A percentile compares a stretch with the other conserved stretches of the same genome.
These are phyloP conservation scores for Paragyromitra xinjiangensis DNA, from an alignment of 495 filamentous ascomycete species.

Conservation along the genomic window DNA sequence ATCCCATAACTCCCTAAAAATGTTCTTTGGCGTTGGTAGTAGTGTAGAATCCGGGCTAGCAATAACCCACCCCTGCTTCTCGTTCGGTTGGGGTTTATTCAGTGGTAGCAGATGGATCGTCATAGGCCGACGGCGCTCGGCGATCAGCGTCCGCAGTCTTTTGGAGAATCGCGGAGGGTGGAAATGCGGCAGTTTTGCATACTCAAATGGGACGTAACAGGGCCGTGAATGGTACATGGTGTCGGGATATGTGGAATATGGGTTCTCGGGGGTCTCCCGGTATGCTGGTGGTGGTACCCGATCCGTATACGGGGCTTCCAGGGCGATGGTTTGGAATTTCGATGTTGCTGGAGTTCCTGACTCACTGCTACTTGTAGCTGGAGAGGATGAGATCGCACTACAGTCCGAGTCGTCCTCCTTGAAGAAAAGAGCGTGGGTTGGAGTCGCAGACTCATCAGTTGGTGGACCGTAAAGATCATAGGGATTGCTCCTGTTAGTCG, in stretches of 20 bases:
- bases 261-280: conserved; percentile 20
- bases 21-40: conserved; percentile 37
- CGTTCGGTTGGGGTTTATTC: conserved; percentile 15
- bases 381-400: conserved; percentile 27
- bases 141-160: conserved; percentile 40
- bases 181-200: conserved; percentile 49
- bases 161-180: conserved; percentile 49
- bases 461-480: conserved; percentile 40
- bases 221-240: conserved; percentile 24
- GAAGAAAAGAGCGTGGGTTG: conserved; percentile 39
- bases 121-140: conserved; percentile 48
- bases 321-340: conserved; percentile 41
- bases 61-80: conserved; percentile 41
- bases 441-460: conserved; percentile 45
- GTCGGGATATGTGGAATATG: conserved; percentile 15
- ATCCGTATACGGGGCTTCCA: conserved; percentile 35
- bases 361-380: conserved; percentile 39
- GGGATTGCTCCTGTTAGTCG: conserved; percentile 48
- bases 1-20: conserved; percentile 22
- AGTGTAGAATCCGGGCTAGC: conserved; percentile 34
- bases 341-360: conserved; percentile 22
- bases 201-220: conserved; percentile 43
- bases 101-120: conserved; percentile 33
- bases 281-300: conserved; percentile 43
- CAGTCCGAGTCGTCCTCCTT: conserved; percentile 30